Evolutionary conservation across 345 rosid species (phyloP).

Genomic region (Brassica nigra): DNA sequence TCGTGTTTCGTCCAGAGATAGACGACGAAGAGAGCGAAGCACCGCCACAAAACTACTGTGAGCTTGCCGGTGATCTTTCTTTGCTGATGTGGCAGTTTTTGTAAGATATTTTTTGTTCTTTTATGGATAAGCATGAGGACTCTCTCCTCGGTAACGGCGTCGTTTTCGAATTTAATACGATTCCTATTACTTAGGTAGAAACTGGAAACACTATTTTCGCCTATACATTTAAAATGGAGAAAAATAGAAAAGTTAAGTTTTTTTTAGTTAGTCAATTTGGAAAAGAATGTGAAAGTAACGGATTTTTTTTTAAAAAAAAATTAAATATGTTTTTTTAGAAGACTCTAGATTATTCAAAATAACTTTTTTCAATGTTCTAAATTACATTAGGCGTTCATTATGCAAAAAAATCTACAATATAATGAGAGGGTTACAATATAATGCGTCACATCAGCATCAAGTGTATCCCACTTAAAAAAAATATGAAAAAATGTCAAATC

Average conservation of each 20-base stretch:
- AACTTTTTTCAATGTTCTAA: too few species aligned
- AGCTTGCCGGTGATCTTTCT: constrained; percentile 13
- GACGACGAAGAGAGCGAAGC: constrained; percentile 13
- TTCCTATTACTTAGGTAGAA: too few species aligned
- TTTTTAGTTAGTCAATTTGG: not conserved
- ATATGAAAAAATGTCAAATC: too few species aligned
- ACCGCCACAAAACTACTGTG: constrained; percentile 33
- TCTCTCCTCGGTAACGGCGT: not conserved
- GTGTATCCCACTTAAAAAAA: too few species aligned
- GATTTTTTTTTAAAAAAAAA: too few species aligned
- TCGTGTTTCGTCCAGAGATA: not conserved
- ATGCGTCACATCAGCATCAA: too few species aligned
- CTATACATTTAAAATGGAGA: not conserved
- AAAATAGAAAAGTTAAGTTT: too few species aligned
- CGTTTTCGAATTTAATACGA: constrained; percentile 11
- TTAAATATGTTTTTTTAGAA: too few species aligned
- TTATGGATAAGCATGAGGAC: constrained; percentile 22
- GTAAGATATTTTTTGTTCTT: constrained; percentile 2
- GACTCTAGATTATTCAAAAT: too few species aligned
- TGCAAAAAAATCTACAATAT: too few species aligned
- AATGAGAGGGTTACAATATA: too few species aligned
- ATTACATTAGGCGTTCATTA: too few species aligned
- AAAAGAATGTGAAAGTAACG: not conserved
- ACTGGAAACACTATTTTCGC: not conserved
- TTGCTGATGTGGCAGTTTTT: constrained; percentile 33